phyloP scores from a whole-genome alignment of 306 rosid genomes.

The Cucumis cinereus region DNA sequence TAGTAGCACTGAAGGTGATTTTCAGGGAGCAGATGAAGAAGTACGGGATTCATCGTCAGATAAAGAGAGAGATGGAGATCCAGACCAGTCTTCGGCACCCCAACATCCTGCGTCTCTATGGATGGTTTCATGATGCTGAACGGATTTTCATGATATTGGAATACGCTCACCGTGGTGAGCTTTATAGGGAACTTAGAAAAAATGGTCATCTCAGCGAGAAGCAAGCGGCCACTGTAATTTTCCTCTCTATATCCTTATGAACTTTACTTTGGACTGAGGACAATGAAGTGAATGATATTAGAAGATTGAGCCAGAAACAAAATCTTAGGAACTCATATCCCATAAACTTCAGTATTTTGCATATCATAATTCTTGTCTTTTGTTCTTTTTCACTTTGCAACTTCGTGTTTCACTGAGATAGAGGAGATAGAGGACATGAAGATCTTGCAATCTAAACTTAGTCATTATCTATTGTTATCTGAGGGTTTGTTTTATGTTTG shows the following conservation, averaged over 20 bases:
- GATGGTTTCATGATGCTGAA: conserved; percentile 77
- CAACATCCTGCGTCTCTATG: conserved; percentile 54
- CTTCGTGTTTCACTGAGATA: too few species aligned
- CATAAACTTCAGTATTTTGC: not conserved
- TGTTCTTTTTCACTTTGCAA: not conserved
- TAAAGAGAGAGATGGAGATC: conserved; percentile 74
- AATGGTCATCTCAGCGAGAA: conserved; percentile 37
- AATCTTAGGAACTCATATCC: not conserved
- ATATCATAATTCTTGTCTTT: not conserved
- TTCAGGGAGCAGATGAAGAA: conserved; percentile 65
- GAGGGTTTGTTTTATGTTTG: not conserved
- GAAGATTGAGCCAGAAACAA: not conserved
- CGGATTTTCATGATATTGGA: conserved; percentile 71
- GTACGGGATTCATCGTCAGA: conserved; percentile 55
- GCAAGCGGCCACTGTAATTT: conserved; percentile 58
- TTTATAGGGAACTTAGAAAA: conserved; percentile 46
- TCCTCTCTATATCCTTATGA: not conserved
- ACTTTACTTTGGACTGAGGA: not conserved
- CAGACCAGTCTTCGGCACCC: conserved; percentile 54
- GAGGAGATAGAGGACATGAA: too few species aligned
- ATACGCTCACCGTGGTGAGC: conserved; percentile 80
- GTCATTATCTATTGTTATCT: not conserved
- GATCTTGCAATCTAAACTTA: too few species aligned
- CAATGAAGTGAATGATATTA: not conserved
- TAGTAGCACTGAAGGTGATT: conserved; percentile 72